Conservation (phyloP, 139 green algal species). For the Chlamydomonas schloesseri region DNA sequence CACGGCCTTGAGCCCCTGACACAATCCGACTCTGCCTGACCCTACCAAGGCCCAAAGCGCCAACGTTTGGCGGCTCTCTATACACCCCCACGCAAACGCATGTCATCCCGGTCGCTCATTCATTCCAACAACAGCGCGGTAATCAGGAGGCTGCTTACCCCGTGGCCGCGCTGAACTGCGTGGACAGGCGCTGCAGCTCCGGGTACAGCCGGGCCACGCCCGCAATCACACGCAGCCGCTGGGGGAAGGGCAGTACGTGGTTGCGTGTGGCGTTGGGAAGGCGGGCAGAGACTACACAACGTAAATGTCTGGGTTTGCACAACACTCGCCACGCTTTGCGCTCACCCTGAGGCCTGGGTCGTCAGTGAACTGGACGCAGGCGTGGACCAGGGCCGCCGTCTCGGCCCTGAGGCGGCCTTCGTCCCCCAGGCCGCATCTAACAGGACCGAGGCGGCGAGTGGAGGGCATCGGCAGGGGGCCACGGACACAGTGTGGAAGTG, state of each 20-base stretch:
- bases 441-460: background rate
- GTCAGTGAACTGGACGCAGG: background rate
- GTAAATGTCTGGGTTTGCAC: too few relatives aligned
- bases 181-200: background rate
- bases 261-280: too few relatives aligned
- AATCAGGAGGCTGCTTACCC: background rate
- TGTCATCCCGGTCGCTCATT: too few relatives aligned
- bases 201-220: constrained; percentile 5
- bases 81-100: too few relatives aligned
- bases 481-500: too few relatives aligned
- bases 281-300: too few relatives aligned
- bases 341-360: background rate
- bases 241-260: background rate
- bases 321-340: too few relatives aligned
- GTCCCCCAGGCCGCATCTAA: background rate
- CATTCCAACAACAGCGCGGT: too few relatives aligned
- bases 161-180: background rate
- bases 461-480: background rate
- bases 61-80: too few relatives aligned
- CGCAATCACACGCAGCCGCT: constrained; percentile 14
- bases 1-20: background rate
- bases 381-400: constrained; percentile 2
- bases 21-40: background rate
- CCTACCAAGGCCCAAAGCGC: too few relatives aligned
- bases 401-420: background rate